Conservation (phyloP, 2,329 filamentous ascomycete species). For the Knoxdaviesia proteae region DNA sequence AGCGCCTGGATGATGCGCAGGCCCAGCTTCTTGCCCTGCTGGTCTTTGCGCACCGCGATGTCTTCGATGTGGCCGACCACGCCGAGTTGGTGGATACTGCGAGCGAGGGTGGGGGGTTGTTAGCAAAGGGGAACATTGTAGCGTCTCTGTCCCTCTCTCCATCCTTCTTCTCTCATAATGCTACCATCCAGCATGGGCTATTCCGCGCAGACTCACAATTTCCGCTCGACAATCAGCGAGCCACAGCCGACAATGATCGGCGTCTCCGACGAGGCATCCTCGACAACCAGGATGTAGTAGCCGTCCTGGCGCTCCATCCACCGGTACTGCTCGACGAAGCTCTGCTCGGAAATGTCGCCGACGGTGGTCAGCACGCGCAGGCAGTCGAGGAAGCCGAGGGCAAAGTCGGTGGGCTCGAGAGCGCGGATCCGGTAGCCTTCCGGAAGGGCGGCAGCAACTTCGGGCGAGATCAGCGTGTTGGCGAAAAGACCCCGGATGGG, state of each 20-base stretch:
- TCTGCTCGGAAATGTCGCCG: constrained; percentile 57
- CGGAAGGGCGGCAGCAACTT: constrained; percentile 52
- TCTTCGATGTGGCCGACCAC: constrained; percentile 93
- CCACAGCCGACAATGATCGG: constrained; percentile 71
- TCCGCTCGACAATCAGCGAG: constrained; percentile 76
- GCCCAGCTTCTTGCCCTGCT: constrained; percentile 94
- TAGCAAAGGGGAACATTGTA: background rate
- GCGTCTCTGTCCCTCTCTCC: background rate
- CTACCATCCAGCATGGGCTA: background rate
- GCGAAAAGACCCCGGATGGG: constrained; percentile 45
- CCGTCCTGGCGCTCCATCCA: constrained; percentile 56
- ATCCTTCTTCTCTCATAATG: background rate
- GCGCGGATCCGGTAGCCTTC: constrained; percentile 67
- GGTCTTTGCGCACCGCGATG: constrained; percentile 82
- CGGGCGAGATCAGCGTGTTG: constrained; percentile 52
- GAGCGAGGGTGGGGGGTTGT: background rate
- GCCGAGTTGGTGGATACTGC: constrained; percentile 58
- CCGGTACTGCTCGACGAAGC: constrained; percentile 62
- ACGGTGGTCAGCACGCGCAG: constrained; percentile 82
- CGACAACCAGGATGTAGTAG: constrained; percentile 76
- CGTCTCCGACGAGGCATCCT: constrained; percentile 38
- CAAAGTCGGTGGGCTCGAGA: constrained; percentile 57
- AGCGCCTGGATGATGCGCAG: constrained; percentile 83
- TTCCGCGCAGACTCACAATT: constrained; percentile 42
- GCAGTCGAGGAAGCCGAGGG: constrained; percentile 71